Conservation (phyloP, 2,329 filamentous ascomycete genomes). For the Colletotrichum coccodes region DNA sequence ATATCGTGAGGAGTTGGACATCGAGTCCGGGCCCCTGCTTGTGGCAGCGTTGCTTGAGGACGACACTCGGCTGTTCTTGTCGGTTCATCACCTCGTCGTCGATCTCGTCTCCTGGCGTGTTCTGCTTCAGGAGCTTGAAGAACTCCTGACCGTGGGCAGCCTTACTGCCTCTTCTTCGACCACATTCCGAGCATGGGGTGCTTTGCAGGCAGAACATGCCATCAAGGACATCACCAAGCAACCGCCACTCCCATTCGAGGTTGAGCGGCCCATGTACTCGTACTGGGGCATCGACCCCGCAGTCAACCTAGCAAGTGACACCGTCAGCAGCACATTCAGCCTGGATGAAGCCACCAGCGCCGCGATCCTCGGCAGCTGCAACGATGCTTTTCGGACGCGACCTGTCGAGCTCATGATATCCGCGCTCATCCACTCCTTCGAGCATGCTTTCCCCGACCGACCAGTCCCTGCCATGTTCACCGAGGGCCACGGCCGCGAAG, state of each 20-base stretch:
- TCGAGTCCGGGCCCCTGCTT: conserved; percentile 31
- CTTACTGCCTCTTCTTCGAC: conserved; percentile 3
- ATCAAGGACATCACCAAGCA: conserved; percentile 18
- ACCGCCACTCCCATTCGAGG: conserved; percentile 19
- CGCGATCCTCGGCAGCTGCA: conserved; percentile 38
- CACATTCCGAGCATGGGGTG: conserved; percentile 51
- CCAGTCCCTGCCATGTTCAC: conserved; percentile 46
- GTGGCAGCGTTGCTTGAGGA: conserved; percentile 30
- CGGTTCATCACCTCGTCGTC: conserved; percentile 49
- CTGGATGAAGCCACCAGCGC: conserved; percentile 40
- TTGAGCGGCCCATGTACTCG: conserved; percentile 6
- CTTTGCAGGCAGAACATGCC: conserved; percentile 46
- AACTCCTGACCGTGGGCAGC: background rate
- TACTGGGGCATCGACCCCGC: conserved; percentile 38
- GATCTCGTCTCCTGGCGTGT: conserved; percentile 58
- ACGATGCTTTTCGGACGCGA: conserved; percentile 46
- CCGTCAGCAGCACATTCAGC: conserved; percentile 48
- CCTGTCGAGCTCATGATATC: conserved; percentile 52
- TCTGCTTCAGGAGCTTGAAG: conserved; percentile 53
- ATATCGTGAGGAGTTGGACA: conserved; percentile 12
- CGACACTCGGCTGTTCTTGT: conserved; percentile 40
- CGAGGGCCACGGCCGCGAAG: conserved; percentile 54
- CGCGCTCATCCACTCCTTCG: conserved; percentile 46
- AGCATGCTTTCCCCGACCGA: conserved; percentile 44
- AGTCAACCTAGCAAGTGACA: conserved; percentile 38